Percentiles rank a stretch among this genome's conserved stretches.
These are phyloP conservation scores for Tephrocybe sp. DNA, from an alignment of 768 basidiomycete genomes.

Conservation along the genomic window DNA sequence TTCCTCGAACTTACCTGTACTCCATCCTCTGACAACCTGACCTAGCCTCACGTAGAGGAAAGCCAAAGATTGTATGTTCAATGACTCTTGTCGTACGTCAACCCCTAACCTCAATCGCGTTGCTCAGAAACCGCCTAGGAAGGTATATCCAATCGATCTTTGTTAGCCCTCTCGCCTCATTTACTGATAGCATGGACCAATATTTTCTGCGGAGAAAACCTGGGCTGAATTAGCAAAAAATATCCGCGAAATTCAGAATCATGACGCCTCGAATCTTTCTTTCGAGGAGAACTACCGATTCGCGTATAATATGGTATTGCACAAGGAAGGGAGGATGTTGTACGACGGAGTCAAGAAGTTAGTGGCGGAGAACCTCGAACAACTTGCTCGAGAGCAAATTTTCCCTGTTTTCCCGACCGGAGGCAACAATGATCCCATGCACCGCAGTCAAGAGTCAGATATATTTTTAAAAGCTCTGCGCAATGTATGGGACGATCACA, in stretches of 20 bases:
- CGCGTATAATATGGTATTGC: conserved; percentile 23
- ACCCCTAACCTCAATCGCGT: not conserved
- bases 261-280: conserved; percentile 85
- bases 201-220: conserved; percentile 78
- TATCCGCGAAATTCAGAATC: conserved; percentile 92
- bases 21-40: not conserved
- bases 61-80: conserved; percentile 46
- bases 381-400: conserved; percentile 73
- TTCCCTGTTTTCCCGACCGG: conserved; percentile 81
- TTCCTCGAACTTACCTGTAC: not conserved
- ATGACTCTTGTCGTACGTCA: conserved; percentile 1
- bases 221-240: conserved; percentile 82
- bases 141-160: conserved; percentile 27
- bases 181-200: conserved; percentile 60
- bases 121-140: conserved; percentile 46
- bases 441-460: conserved; percentile 83
- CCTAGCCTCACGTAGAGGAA: conserved; percentile 37
- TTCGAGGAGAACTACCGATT: conserved; percentile 46
- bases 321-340: conserved; percentile 48
- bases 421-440: conserved; percentile 63
- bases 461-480: conserved; percentile 78
- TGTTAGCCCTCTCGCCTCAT: not conserved
- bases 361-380: conserved; percentile 79
- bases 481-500: conserved; percentile 94
- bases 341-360: conserved; percentile 84